Evolutionary conservation across 106 monocot genomes (phyloP).

Genomic region (Apostasia ramifera): DNA sequence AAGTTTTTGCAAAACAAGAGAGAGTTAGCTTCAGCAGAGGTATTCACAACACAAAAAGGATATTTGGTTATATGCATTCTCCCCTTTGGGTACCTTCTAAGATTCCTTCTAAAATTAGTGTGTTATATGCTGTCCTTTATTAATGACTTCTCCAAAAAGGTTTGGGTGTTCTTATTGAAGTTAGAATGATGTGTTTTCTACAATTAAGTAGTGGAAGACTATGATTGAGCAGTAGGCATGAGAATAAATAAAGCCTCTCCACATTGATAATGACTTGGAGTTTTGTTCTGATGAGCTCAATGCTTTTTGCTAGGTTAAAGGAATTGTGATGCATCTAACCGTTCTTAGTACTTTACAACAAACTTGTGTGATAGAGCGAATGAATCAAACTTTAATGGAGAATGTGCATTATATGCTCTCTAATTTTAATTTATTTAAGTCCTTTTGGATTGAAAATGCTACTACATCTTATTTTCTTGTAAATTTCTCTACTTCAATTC

Average conservation of each 20-base stretch:
- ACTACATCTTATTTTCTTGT: neutral
- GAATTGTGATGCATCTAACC: neutral
- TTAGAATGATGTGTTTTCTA: neutral
- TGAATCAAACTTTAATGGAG: neutral
- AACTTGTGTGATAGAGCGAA: neutral
- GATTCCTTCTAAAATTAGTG: neutral
- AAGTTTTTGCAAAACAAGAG: constrained; percentile 3
- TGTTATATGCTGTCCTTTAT: neutral
- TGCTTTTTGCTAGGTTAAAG: neutral
- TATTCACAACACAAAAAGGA: neutral
- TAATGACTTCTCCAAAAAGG: constrained; percentile 4
- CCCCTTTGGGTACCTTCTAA: neutral
- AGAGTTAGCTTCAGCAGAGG: neutral
- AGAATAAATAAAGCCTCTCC: neutral
- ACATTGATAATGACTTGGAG: neutral
- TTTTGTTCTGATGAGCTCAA: neutral
- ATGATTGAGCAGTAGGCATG: neutral
- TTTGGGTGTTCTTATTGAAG: neutral
- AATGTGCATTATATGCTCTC: neutral
- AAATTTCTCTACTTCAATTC: neutral
- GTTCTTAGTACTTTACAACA: neutral
- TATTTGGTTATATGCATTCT: neutral
- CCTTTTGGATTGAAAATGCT: neutral
- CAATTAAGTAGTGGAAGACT: neutral
- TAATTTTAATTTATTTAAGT: neutral